Evolutionary conservation across 805 yeast species (phyloP), one percentile per base, ranked within the genome.

Genomic region (Myxozyma lipomycoides): DNA sequence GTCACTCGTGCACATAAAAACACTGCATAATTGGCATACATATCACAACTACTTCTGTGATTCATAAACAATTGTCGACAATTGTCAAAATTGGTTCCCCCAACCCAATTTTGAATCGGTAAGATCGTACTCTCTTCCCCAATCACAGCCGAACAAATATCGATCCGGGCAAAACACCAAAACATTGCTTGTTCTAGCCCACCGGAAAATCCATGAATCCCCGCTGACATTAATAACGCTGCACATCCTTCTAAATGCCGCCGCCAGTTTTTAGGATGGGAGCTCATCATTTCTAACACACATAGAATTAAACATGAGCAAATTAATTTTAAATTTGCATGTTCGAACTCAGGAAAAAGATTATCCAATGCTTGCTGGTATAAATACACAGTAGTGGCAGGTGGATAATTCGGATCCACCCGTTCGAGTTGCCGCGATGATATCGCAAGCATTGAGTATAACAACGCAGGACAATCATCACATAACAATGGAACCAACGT

Each of bases 81-180:
- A 26, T 12, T 40, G 36, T 28, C 36, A 17, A 32, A 21, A 34
- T 7, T 34, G 28, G 7, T 30, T 35, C 46, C 55, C 1, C 68
- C 73, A 10, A 72, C 50, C 75, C 73, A 73, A 45, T 60, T 49
- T 23, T 64, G 66, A 1, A 69, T 58, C 3, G 67, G 68, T 17
- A 70, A 64, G 46, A 71, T 64, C 0, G 76, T 70, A 1, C 64
- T 58, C 43, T 67, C 64, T 46, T 71, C 74, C 15, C 71, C 72
- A 36, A 71, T 66, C 4, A 61, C 67, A 34, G 65, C 69, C 46
- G 68, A 67, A 43, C 69, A 68, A 6, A 73, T 64, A 53, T 73
- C 78, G 67, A 73, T 64, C 22, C 75, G 59, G 1, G 72, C 72
- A 60, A 73, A 71, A 43, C 70, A 68, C 78, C 78, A 75, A 49